Percentiles rank a stretch among this genome's conserved stretches.
These are phyloP conservation scores for Diatrype stigma DNA, from an alignment of 2,329 filamentous ascomycete species.

Conservation along the genomic window DNA sequence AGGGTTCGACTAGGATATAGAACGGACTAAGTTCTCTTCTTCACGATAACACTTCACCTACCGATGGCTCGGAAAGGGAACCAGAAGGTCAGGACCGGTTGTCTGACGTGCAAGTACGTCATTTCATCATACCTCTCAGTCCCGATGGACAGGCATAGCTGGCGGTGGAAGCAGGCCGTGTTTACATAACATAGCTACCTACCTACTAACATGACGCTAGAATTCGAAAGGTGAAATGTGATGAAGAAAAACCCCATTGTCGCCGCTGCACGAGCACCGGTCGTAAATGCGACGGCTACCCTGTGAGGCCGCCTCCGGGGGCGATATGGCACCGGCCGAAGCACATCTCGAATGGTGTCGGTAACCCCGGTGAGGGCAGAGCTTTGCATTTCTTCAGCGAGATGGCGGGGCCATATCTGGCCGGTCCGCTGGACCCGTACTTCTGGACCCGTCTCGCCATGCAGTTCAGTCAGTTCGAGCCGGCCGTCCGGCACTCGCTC, in stretches of 20 bases:
- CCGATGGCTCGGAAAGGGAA: slow-evolving; percentile 23
- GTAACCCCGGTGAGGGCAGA: slow-evolving; percentile 26
- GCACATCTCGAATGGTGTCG: slow-evolving; percentile 19
- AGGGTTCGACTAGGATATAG: not conserved
- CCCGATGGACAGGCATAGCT: no score
- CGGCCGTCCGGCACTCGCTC: slow-evolving; percentile 33
- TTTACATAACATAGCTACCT: not conserved
- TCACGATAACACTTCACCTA: not conserved
- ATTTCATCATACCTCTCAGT: not conserved
- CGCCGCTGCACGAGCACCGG: slow-evolving; percentile 23
- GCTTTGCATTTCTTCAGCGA: slow-evolving; percentile 34
- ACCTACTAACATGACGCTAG: slow-evolving; percentile 3
- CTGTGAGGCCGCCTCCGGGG: slow-evolving; percentile 21
- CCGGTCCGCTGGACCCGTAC: slow-evolving; percentile 32
- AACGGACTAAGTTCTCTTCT: not conserved
- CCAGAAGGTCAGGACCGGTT: slow-evolving; percentile 22
- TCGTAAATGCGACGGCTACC: slow-evolving; percentile 29
- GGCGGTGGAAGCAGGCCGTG: no score
- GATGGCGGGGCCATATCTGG: slow-evolving; percentile 31
- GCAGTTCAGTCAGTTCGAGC: slow-evolving; percentile 33
- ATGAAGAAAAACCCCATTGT: slow-evolving; percentile 22
- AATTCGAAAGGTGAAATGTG: slow-evolving; percentile 25
- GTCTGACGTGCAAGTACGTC: slow-evolving; percentile 19
- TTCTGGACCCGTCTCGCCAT: slow-evolving; percentile 39
- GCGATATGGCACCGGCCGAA: slow-evolving; percentile 38